Conservation (phyloP, 75 land plant genomes). For the Azolla pinnata region DNA sequence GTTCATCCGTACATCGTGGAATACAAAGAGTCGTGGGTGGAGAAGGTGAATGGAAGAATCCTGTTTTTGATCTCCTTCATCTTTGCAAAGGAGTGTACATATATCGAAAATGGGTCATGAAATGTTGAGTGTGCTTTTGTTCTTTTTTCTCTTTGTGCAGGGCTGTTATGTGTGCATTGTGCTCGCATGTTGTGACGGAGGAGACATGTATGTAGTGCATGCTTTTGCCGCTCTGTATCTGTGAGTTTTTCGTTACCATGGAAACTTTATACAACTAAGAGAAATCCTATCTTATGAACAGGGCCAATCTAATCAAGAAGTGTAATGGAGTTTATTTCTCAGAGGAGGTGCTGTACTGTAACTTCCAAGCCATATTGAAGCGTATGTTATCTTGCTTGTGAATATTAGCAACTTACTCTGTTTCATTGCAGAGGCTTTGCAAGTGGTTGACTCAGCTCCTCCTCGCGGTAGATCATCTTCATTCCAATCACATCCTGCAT, state of each 20-base stretch:
- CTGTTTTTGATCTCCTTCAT: neutral
- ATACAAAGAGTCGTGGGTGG: slow-evolving; percentile 99
- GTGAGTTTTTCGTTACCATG: neutral
- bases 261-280: neutral
- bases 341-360: slow-evolving; percentile 84
- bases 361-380: too few relatives aligned
- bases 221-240: neutral
- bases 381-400: too few relatives aligned
- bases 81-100: too few relatives aligned
- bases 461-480: slow-evolving; percentile 89
- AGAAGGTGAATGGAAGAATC: slow-evolving; percentile 41
- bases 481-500: slow-evolving; percentile 92
- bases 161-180: slow-evolving; percentile 99
- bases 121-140: neutral
- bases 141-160: slow-evolving; percentile 23
- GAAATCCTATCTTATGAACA: too few relatives aligned
- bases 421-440: slow-evolving; percentile 61
- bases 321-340: slow-evolving; percentile 70
- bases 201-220: slow-evolving; percentile 88
- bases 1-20: slow-evolving; percentile 87
- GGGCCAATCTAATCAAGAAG: slow-evolving; percentile 81
- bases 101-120: neutral
- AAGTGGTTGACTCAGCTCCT: slow-evolving; percentile 92
- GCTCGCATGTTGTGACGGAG: slow-evolving; percentile 90
- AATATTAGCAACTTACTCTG: too few relatives aligned